These are phyloP conservation scores for Peronospora destructor DNA, from an alignment of 352 stramenopile genomes.

Conservation along the genomic window DNA sequence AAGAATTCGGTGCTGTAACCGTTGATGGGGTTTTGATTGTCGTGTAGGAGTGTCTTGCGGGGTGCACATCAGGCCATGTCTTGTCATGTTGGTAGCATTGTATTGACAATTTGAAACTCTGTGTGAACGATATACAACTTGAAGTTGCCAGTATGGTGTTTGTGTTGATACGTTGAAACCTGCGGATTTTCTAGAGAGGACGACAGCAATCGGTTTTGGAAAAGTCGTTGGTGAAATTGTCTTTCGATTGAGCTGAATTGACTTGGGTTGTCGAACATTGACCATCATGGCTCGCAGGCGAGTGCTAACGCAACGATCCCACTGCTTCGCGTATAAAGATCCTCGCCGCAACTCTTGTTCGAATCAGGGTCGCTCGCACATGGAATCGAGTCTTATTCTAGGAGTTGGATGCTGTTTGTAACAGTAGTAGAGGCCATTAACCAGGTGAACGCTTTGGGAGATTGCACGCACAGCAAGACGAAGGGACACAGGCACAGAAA, in stretches of 20 bases:
- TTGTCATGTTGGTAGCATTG: slow-evolving; percentile 37
- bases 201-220: neutral
- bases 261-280: neutral
- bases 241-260: neutral
- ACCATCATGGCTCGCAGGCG: neutral
- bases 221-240: slow-evolving; percentile 10
- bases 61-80: slow-evolving; percentile 16
- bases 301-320: neutral
- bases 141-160: slow-evolving; percentile 3
- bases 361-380: neutral
- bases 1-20: slow-evolving; percentile 70
- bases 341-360: slow-evolving; percentile 1
- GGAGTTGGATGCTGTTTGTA: slow-evolving; percentile 18
- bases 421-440: slow-evolving; percentile 6
- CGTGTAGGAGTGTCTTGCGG: neutral
- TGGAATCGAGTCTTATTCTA: slow-evolving; percentile 6
- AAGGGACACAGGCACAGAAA: too few species aligned
- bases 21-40: slow-evolving; percentile 3
- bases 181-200: neutral
- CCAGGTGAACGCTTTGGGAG: slow-evolving; percentile 1
- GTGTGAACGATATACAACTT: slow-evolving; percentile 32
- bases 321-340: neutral
- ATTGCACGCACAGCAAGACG: too few species aligned
- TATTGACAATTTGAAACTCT: slow-evolving; percentile 30
- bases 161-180: neutral